Evolutionary conservation across 225 moss, liverwort and hornwort species (phyloP).

Genomic region (Polytrichum formosum): DNA sequence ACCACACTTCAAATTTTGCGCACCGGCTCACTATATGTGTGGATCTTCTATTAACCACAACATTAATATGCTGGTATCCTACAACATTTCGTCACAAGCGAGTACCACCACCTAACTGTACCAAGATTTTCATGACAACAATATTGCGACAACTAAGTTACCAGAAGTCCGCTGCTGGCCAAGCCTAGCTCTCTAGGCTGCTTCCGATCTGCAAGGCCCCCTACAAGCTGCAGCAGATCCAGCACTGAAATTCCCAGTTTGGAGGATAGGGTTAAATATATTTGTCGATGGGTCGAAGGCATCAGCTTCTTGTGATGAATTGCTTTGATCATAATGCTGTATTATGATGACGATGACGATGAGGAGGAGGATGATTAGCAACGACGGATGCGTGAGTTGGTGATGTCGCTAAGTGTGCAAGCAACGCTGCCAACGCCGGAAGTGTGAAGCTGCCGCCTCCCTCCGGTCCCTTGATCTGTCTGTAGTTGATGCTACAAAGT

Average conservation of each 20-base stretch:
- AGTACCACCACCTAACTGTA: too few species aligned
- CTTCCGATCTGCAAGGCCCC: not conserved
- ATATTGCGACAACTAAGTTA: too few species aligned
- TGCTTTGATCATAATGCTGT: not conserved
- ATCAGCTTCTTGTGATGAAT: not conserved
- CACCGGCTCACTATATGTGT: too few species aligned
- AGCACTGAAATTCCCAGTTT: not conserved
- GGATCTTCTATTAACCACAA: not conserved
- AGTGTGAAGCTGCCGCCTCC: not conserved
- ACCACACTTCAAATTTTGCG: not conserved
- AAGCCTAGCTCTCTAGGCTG: too few species aligned
- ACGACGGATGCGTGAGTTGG: not conserved
- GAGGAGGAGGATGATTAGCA: not conserved
- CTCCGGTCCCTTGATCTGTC: too few species aligned
- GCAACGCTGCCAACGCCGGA: not conserved
- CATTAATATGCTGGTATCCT: not conserved
- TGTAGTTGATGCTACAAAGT: too few species aligned
- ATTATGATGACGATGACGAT: not conserved
- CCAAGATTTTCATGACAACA: too few species aligned
- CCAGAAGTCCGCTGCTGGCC: too few species aligned
- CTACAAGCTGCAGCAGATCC: not conserved
- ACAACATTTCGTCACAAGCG: too few species aligned
- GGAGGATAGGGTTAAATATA: not conserved
- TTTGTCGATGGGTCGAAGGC: not conserved
- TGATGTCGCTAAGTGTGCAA: not conserved